Conservation (phyloP, 257 asterid species). For the Solanum bulbocastanum region DNA sequence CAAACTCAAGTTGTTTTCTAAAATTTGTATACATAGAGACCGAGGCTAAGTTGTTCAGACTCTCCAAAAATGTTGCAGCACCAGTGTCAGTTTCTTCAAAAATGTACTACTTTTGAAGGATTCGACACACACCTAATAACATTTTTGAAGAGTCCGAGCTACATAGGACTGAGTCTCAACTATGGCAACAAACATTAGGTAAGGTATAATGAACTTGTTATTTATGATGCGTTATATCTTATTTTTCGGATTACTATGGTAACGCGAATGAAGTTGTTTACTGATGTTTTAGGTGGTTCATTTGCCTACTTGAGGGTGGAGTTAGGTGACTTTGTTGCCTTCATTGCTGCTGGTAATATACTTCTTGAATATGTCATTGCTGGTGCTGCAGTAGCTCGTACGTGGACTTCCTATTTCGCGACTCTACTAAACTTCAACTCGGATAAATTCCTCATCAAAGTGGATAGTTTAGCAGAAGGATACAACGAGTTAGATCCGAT, state of each 20-base stretch:
- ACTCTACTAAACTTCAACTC: not conserved
- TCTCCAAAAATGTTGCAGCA: not conserved
- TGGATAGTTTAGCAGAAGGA: not conserved
- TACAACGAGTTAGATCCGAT: not conserved
- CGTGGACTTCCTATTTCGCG: not conserved
- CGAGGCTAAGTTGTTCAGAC: not conserved
- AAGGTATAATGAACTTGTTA: not conserved
- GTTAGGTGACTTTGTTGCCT: not conserved
- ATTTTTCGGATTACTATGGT: not conserved
- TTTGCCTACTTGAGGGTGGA: not conserved
- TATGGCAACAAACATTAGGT: not conserved
- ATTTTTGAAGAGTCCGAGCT: not conserved
- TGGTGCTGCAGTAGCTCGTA: conserved; percentile 5
- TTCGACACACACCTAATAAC: not conserved
- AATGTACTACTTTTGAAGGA: not conserved
- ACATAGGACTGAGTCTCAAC: not conserved
- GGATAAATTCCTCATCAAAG: not conserved
- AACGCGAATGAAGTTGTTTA: not conserved
- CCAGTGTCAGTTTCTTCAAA: not conserved
- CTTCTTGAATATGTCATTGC: conserved; percentile 1
- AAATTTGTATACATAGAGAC: not conserved
- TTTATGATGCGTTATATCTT: not conserved
- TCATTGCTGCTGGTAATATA: conserved; percentile 1
- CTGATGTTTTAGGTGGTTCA: not conserved
- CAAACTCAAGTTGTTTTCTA: not conserved